phyloP scores from a whole-genome alignment of 2,329 filamentous ascomycete genomes.

The Alternaria solani region DNA sequence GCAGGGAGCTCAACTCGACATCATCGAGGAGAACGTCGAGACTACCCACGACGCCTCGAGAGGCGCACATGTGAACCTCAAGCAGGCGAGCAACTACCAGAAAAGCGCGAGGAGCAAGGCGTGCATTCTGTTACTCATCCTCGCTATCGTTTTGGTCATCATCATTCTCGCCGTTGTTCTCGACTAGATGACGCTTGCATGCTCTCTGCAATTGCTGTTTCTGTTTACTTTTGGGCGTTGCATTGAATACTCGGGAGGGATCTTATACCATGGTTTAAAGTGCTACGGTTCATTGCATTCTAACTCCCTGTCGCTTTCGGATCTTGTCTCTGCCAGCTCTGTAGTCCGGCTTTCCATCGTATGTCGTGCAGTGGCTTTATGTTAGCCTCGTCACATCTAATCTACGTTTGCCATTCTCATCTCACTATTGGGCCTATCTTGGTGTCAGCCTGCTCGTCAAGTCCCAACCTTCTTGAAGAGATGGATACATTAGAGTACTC shows the following conservation, averaged over 20 bases:
- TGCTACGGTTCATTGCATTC: neutral
- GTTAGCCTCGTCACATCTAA: neutral
- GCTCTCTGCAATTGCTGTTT: neutral
- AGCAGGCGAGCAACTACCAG: constrained; percentile 88
- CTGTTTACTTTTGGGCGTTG: constrained; percentile 11
- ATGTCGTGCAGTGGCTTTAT: neutral
- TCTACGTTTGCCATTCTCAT: neutral
- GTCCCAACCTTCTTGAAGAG: neutral
- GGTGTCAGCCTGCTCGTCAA: neutral
- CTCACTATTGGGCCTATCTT: neutral
- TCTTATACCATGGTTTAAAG: constrained; percentile 21
- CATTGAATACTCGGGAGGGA: constrained; percentile 13
- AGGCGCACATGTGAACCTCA: constrained; percentile 84
- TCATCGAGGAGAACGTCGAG: constrained; percentile 88
- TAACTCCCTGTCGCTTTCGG: constrained; percentile 6
- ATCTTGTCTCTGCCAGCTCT: neutral
- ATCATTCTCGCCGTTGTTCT: constrained; percentile 86
- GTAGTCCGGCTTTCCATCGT: neutral
- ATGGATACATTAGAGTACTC: neutral
- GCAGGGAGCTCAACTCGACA: constrained; percentile 87
- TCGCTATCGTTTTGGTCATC: constrained; percentile 88
- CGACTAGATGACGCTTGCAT: constrained; percentile 59
- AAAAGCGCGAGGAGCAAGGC: constrained; percentile 94
- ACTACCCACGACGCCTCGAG: constrained; percentile 81
- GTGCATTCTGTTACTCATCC: constrained; percentile 87